Evolutionary conservation across 345 rosid genomes (phyloP).

Genomic region (Geranium brycei): DNA sequence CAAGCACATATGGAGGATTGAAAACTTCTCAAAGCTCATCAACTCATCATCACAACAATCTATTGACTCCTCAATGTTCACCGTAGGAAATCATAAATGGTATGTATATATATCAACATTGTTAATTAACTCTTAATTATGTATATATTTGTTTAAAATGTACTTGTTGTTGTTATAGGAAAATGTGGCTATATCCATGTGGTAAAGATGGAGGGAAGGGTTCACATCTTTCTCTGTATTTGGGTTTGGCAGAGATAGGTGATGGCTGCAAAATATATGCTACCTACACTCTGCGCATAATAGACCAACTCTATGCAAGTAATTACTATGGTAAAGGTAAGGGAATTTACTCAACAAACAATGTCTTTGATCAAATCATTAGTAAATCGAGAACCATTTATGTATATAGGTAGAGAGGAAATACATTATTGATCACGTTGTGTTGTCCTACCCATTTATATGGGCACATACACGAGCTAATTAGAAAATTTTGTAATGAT

Average conservation of each 20-base stretch:
- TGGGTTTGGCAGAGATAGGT: conserved; percentile 16
- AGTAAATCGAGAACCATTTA: no score
- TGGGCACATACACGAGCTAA: no score
- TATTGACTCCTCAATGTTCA: conserved; percentile 14
- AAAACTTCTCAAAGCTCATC: conserved; percentile 14
- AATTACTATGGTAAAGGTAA: conserved; percentile 20
- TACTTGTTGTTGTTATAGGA: conserved; percentile 17
- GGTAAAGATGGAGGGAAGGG: conserved; percentile 20
- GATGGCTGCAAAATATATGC: conserved; percentile 19
- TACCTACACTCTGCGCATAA: conserved; percentile 19
- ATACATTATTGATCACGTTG: no score
- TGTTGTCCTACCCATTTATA: no score
- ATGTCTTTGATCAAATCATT: no score
- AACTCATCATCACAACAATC: background rate
- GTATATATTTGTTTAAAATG: no score
- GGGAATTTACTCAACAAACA: no score
- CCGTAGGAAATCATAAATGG: conserved; percentile 25
- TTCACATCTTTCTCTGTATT: conserved; percentile 17
- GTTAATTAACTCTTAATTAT: no score
- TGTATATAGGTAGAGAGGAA: no score
- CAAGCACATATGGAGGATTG: conserved; percentile 26
- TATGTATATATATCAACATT: conserved; percentile 1
- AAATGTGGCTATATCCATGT: conserved; percentile 19
- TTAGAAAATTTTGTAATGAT: no score
- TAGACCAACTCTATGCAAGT: conserved; percentile 20